Conservation (phyloP, 2,329 filamentous ascomycete species). For the Lasiodiplodia gonubiensis region DNA sequence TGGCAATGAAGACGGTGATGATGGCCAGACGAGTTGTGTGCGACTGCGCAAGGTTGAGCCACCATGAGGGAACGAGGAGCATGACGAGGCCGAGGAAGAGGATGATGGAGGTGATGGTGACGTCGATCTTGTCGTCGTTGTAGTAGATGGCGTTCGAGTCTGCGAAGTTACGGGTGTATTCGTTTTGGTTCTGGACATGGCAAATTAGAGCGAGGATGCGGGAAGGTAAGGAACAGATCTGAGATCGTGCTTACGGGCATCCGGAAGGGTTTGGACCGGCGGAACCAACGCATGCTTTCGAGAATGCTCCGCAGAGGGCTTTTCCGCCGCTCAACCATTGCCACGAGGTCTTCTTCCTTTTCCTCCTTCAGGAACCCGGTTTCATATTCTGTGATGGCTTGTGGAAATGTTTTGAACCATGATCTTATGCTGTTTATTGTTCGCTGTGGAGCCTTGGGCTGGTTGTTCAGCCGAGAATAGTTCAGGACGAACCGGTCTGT, state of each 20-base stretch:
- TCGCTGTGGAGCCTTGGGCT: not conserved
- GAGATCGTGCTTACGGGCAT: not conserved
- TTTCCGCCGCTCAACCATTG: not conserved
- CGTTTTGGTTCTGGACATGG: not conserved
- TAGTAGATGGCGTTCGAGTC: not conserved
- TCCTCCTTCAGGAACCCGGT: not conserved
- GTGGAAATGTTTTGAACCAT: not conserved
- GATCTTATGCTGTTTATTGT: not conserved
- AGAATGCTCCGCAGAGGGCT: not conserved
- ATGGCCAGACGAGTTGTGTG: not conserved
- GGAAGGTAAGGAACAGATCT: not conserved
- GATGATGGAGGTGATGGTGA: not conserved
- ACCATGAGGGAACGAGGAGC: constrained; percentile 3
- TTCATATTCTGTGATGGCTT: not conserved
- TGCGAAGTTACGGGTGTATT: not conserved
- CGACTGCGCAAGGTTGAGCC: not conserved
- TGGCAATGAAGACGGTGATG: not conserved
- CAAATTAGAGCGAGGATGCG: not conserved
- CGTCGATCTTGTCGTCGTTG: not conserved
- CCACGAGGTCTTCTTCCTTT: not conserved
- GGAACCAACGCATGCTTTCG: not conserved
- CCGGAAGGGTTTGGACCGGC: not conserved
- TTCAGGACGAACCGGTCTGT: constrained; percentile 1
- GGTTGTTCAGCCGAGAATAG: not conserved
- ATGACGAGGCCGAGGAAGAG: not conserved